phyloP scores from a whole-genome alignment of 2,329 filamentous ascomycete genomes.

The Colletotrichum sp. region DNA sequence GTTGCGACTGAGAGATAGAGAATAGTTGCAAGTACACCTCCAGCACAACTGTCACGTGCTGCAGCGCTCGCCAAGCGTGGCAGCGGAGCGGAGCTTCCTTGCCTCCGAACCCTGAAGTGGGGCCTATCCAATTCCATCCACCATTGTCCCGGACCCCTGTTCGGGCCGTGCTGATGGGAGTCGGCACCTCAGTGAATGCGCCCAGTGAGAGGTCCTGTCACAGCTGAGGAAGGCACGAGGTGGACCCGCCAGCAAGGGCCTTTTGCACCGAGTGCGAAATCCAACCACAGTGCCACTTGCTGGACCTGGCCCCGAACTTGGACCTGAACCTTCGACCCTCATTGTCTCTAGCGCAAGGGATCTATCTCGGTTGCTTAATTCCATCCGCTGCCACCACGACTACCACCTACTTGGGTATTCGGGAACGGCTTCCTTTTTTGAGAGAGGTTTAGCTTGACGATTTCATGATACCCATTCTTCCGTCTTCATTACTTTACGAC shows the following conservation, averaged over 20 bases:
- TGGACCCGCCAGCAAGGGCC: not conserved
- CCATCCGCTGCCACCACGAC: not conserved
- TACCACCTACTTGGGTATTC: not conserved
- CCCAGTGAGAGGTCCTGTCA: not conserved
- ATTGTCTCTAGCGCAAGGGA: slow-evolving; percentile 7
- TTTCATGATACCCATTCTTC: slow-evolving; percentile 10
- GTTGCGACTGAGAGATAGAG: not conserved
- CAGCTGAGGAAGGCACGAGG: not conserved
- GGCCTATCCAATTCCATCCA: not conserved
- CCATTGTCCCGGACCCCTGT: not conserved
- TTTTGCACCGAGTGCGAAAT: not conserved
- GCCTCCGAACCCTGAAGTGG: not conserved
- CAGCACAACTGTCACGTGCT: not conserved
- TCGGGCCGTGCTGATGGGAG: not conserved
- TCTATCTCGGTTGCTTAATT: not conserved
- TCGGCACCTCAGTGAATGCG: not conserved
- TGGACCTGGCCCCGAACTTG: not conserved
- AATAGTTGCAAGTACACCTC: not conserved
- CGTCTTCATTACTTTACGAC: not conserved
- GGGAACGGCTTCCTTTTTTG: not conserved
- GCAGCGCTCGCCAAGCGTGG: not conserved
- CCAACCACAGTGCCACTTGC: not conserved
- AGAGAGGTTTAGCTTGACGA: slow-evolving; percentile 5
- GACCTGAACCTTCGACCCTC: not conserved
- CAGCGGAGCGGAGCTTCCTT: not conserved